These are phyloP conservation scores for Beauveria medogensis DNA, from an alignment of 2,329 filamentous ascomycete genomes.

Conservation along the genomic window DNA sequence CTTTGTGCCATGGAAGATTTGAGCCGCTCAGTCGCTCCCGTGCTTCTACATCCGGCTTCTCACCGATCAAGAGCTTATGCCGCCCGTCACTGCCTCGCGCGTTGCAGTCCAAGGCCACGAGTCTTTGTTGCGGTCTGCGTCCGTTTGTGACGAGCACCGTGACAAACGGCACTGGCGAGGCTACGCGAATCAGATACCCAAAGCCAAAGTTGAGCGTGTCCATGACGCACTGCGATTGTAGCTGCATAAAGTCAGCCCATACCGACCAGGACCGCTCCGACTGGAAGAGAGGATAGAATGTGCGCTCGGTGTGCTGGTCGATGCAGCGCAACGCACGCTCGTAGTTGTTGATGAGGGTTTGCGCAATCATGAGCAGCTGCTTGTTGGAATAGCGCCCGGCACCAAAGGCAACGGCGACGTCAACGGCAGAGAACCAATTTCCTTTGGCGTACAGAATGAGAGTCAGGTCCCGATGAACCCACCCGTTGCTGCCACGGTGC, in stretches of 20 bases:
- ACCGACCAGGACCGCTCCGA: neutral
- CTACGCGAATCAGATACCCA: neutral
- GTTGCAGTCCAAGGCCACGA: conserved; percentile 1
- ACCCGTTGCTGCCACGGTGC: neutral
- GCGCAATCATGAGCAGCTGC: conserved; percentile 2
- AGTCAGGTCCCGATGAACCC: neutral
- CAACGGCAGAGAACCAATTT: neutral
- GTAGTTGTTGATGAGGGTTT: neutral
- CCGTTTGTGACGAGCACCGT: neutral
- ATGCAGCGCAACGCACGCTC: neutral
- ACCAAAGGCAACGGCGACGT: neutral
- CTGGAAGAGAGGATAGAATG: neutral
- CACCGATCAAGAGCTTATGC: neutral
- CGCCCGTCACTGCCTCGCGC: neutral
- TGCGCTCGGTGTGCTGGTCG: neutral
- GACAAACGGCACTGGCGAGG: neutral
- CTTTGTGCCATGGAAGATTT: neutral
- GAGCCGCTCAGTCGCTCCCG: neutral
- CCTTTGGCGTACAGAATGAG: neutral
- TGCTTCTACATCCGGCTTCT: neutral
- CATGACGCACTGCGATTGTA: conserved; percentile 1
- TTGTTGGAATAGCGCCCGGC: neutral
- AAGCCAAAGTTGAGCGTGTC: conserved; percentile 2
- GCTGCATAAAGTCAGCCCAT: conserved; percentile 3
- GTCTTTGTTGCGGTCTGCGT: neutral